Conservation (phyloP, 345 rosid genomes). For the rapeseed (Brassica napus) region DNA sequence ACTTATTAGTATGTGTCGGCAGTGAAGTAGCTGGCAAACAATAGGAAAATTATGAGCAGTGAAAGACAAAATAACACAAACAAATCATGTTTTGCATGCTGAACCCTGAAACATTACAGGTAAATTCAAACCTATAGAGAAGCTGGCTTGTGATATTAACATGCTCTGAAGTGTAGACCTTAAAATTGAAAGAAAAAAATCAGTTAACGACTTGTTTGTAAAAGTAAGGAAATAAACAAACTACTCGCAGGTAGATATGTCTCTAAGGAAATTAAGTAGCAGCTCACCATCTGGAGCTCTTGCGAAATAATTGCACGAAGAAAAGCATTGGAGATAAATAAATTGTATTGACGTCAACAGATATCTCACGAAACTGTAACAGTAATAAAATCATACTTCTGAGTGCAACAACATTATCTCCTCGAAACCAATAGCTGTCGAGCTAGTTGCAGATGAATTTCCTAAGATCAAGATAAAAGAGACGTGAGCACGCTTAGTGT, state of each 20-base stretch:
- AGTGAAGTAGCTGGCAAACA: slow-evolving; percentile 81
- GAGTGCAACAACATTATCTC: slow-evolving; percentile 94
- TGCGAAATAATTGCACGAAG: slow-evolving; percentile 32
- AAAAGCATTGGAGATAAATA: slow-evolving; percentile 19
- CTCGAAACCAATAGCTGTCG: slow-evolving; percentile 82
- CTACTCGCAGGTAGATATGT: slow-evolving; percentile 5
- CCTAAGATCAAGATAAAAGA: slow-evolving; percentile 24
- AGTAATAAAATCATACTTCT: slow-evolving; percentile 61
- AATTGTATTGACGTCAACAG: background rate
- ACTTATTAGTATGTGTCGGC: slow-evolving; percentile 93
- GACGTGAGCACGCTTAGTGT: slow-evolving; percentile 14
- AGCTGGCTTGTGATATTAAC: slow-evolving; percentile 67
- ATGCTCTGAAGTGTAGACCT: slow-evolving; percentile 87
- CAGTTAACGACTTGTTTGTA: slow-evolving; percentile 18
- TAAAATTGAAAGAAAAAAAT: slow-evolving; percentile 22
- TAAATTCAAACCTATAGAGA: slow-evolving; percentile 61
- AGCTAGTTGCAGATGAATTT: slow-evolving; percentile 42
- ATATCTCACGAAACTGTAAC: slow-evolving; percentile 28
- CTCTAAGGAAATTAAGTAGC: slow-evolving; percentile 6
- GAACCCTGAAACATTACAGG: slow-evolving; percentile 11
- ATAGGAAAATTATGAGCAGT: background rate
- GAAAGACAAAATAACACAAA: background rate
- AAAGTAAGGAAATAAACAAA: background rate
- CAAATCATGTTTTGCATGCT: slow-evolving; percentile 1
- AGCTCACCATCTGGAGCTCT: slow-evolving; percentile 78